A percentile compares a stretch with the other conserved stretches of the same genome.
Conservation (phyloP, 352 stramenopile genomes). For the Phytophthora niederhauseri region DNA sequence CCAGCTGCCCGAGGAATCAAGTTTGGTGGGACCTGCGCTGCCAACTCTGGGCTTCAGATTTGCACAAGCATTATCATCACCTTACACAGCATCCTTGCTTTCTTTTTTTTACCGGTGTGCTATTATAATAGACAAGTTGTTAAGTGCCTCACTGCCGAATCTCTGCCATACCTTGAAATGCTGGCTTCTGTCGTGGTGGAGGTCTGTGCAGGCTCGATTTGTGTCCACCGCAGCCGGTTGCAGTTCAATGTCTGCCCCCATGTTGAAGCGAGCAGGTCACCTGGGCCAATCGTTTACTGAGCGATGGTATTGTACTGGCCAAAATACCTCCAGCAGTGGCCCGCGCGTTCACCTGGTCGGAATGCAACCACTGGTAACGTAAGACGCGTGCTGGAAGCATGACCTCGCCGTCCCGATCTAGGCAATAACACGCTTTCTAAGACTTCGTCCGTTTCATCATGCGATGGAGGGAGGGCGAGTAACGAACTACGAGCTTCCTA, state of each 20-base stretch:
- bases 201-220: constrained; percentile 13
- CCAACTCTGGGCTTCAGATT: constrained; percentile 5
- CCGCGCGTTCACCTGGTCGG: constrained; percentile 13
- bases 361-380: not conserved
- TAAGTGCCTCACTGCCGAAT: not conserved
- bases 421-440: not conserved
- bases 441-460: constrained; percentile 1
- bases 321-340: constrained; percentile 3
- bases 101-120: not conserved
- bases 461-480: not conserved
- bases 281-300: not conserved
- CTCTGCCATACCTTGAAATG: not conserved
- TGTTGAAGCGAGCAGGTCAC: constrained; percentile 10
- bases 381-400: not conserved
- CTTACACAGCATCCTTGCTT: not conserved
- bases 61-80: not conserved
- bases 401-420: too few species aligned
- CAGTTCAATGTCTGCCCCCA: constrained; percentile 23
- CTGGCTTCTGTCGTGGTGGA: not conserved
- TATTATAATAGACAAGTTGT: too few species aligned
- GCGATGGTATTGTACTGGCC: too few species aligned
- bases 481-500: not conserved
- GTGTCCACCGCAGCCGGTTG: constrained; percentile 14
- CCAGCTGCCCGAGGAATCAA: constrained; percentile 26
- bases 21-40: constrained; percentile 12